Evolutionary conservation across 192 early-diverging fungal species (phyloP).

Genomic region (Dissophora ornata): DNA sequence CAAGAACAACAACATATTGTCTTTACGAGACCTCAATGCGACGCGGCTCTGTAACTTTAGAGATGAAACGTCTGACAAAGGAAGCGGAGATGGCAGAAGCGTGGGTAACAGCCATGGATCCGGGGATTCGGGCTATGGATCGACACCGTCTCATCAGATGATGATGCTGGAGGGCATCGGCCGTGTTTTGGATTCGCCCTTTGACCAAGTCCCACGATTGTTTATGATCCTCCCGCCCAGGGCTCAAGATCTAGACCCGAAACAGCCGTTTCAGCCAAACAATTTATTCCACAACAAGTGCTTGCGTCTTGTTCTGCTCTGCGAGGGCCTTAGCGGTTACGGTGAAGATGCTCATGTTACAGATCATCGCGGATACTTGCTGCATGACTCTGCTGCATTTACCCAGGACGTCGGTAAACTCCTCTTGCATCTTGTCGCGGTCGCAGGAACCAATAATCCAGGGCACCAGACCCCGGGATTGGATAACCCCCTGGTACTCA

Average conservation of each 20-base stretch:
- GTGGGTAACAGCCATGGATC: constrained; percentile 6
- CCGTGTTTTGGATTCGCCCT: constrained; percentile 36
- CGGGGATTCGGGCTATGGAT: constrained; percentile 9
- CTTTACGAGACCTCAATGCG: constrained; percentile 33
- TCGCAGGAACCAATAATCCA: constrained; percentile 33
- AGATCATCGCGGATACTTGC: constrained; percentile 39
- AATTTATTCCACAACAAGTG: constrained; percentile 36
- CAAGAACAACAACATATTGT: constrained; percentile 38
- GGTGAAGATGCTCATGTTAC: constrained; percentile 49
- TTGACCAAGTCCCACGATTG: constrained; percentile 47
- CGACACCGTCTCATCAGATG: constrained; percentile 11
- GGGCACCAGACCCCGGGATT: constrained; percentile 18
- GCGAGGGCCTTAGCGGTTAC: constrained; percentile 40
- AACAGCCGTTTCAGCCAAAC: constrained; percentile 14
- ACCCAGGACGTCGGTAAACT: constrained; percentile 44
- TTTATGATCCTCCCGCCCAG: constrained; percentile 51
- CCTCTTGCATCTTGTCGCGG: constrained; percentile 28
- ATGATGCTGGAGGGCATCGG: constrained; percentile 42
- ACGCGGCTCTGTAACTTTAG: constrained; percentile 27
- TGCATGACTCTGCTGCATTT: constrained; percentile 19
- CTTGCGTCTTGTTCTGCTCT: constrained; percentile 36
- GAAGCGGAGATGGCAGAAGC: not conserved
- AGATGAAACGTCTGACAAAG: not conserved
- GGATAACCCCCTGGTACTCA: constrained; percentile 22
- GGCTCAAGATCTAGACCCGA: constrained; percentile 22